Evolutionary conservation across 2,329 filamentous ascomycete genomes (phyloP).

Genomic region (Ophiocordyceps camponoti-rufipedis): DNA sequence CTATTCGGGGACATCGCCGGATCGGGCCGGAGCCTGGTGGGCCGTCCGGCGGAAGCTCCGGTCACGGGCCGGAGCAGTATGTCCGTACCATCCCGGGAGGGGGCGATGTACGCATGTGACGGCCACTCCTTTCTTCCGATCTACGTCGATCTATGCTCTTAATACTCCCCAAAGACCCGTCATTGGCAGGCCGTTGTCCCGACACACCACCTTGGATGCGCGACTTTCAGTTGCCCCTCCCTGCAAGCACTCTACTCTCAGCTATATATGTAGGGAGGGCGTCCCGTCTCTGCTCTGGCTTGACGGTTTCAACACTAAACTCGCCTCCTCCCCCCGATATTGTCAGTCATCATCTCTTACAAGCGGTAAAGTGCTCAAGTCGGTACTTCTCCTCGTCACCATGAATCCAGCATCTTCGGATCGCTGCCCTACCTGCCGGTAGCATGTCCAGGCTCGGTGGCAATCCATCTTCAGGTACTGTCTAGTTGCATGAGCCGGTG

Average conservation of each 20-base stretch:
- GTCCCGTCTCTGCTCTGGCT: background rate
- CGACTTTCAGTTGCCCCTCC: background rate
- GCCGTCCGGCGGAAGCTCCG: slow-evolving; percentile 66
- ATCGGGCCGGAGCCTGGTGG: slow-evolving; percentile 54
- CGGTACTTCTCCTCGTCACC: background rate
- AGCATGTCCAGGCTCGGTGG: slow-evolving; percentile 16
- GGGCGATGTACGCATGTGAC: slow-evolving; percentile 23
- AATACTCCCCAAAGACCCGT: too few species aligned
- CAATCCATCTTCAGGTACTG: slow-evolving; percentile 21
- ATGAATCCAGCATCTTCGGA: slow-evolving; percentile 4
- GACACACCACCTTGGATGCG: background rate
- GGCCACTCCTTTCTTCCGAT: too few species aligned
- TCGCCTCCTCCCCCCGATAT: background rate
- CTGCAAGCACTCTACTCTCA: background rate
- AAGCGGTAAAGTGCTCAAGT: background rate
- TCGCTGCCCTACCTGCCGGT: slow-evolving; percentile 15
- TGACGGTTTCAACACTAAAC: background rate
- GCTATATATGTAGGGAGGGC: background rate
- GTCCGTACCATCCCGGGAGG: slow-evolving; percentile 52
- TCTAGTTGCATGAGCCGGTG: slow-evolving; percentile 47
- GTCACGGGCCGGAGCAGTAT: slow-evolving; percentile 56
- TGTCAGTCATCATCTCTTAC: background rate
- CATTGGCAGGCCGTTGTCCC: background rate
- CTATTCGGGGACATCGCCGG: slow-evolving; percentile 74
- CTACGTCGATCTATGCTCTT: too few species aligned